Base-by-base conservation (phyloP, 495 filamentous ascomycete genomes). In the Aspergillus egyptiacus region DNA sequence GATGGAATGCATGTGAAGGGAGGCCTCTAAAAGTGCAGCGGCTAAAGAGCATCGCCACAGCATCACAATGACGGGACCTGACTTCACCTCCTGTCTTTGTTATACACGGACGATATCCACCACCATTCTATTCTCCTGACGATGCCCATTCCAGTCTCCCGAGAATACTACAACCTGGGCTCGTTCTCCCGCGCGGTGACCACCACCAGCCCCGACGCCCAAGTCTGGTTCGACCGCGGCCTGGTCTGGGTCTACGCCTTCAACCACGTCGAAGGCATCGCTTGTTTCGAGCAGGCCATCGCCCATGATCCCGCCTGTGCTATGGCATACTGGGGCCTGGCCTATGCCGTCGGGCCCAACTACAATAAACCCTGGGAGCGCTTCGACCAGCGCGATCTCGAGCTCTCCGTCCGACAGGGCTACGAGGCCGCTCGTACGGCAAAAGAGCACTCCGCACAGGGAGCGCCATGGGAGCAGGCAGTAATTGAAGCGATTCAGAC, bases 331-430 rank as follows among this genome's bases (percentile, higher is more conserved):
- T 87, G 84, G 84, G 84, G 84, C 0, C 60, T 84, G 3, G 81
- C 84, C 0, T 85, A 78, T 54, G 58, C 77, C 2, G 56, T 84
- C 1, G 84, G 84, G 0, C 82, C 84, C 1, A 86, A 87, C 50
- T 87, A 86, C 64, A 86, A 87, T 55, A 86, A 86, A 58, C 80
- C 83, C 0, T 87, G 83, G 84, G 67, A 77, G 3, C 60, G 75
- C 17, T 86, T 86, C 49, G 84, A 85, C 46, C 63, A 67, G 5
- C 18, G 18, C 10, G 83, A 87, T 33, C 61, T 80, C 3, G 57
- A 67, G 8, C 38, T 33, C 0, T 77, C 64, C 2, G 64, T 80
- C 20, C 60, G 57, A 1, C 59, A 67, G 24, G 74, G 77, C 1
- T 65, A 74, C 43, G 28, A 44, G 0, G 77, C 78, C 0, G 61